A percentile compares a stretch with the other conserved stretches of the same genome.
Conservation (phyloP, 345 rosid species). For the Eutrema heterophyllum region DNA sequence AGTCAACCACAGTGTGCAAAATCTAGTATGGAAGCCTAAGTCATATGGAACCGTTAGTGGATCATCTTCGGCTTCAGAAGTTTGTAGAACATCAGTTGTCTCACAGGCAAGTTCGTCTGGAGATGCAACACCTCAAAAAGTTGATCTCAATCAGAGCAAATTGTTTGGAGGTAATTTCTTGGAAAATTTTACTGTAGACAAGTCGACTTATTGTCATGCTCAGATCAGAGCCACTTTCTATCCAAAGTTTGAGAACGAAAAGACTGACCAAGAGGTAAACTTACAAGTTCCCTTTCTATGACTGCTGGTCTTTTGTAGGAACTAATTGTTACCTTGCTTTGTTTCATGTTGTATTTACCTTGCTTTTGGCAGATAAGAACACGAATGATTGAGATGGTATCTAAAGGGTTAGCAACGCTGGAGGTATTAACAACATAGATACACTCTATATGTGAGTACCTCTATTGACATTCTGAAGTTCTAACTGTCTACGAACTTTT, state of each 20-base stretch:
- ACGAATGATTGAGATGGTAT: constrained; percentile 89
- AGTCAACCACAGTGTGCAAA: constrained; percentile 27
- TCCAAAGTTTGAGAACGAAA: constrained; percentile 97
- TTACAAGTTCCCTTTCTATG: neutral
- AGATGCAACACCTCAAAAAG: constrained; percentile 22
- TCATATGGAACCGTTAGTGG: constrained; percentile 54
- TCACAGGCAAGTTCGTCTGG: constrained; percentile 19
- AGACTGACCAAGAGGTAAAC: constrained; percentile 92
- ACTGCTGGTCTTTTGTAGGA: neutral
- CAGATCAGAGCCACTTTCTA: constrained; percentile 95
- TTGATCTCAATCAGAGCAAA: constrained; percentile 39
- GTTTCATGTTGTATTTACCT: neutral
- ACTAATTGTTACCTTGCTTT: neutral
- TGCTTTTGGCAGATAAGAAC: constrained; percentile 54
- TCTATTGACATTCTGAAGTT: neutral
- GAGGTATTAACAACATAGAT: constrained; percentile 51
- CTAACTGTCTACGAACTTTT: constrained; percentile 1
- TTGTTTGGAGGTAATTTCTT: constrained; percentile 40
- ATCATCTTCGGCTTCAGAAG: constrained; percentile 25
- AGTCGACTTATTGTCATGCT: constrained; percentile 54
- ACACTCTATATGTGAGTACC: neutral
- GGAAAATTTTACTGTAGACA: constrained; percentile 64
- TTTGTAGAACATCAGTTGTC: constrained; percentile 5
- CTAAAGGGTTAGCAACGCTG: constrained; percentile 72
- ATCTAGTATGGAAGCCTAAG: constrained; percentile 47